A percentile compares a stretch with the other conserved stretches of the same genome.
These are phyloP conservation scores for Fragaria ananassa DNA, from an alignment of 306 rosid genomes.

Conservation along the genomic window DNA sequence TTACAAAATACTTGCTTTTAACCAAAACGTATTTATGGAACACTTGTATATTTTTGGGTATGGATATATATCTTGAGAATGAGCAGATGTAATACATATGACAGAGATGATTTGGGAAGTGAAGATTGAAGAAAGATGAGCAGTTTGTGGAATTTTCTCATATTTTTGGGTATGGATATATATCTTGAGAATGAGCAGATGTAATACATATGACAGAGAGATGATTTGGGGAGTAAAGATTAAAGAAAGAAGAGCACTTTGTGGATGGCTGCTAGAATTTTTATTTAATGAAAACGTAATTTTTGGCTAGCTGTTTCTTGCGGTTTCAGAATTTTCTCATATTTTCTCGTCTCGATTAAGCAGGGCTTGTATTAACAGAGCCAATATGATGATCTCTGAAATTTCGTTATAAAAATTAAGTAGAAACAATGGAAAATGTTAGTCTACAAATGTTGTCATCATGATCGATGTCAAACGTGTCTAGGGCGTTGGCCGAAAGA, in stretches of 20 bases:
- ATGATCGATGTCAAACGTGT: too few relatives aligned
- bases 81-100: background rate
- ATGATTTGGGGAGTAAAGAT: slow-evolving; percentile 3
- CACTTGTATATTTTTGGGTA: background rate
- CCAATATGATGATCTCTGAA: background rate
- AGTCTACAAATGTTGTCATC: too few relatives aligned
- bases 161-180: background rate
- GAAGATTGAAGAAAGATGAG: too few relatives aligned
- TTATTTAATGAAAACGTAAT: background rate
- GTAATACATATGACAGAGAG: background rate
- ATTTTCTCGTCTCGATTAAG: background rate
- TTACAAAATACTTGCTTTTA: background rate
- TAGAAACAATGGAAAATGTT: too few relatives aligned
- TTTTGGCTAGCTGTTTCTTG: background rate
- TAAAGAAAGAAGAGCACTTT: background rate
- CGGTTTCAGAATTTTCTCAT: background rate
- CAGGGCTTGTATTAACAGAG: background rate
- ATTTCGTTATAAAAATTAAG: background rate
- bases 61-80: background rate
- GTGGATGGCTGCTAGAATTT: background rate
- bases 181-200: slow-evolving; percentile 2
- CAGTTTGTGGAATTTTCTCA: too few relatives aligned
- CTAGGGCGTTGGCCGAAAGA: too few relatives aligned
- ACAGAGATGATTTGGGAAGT: background rate
- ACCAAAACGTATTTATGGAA: background rate